Conservation (phyloP, 1,139 yeast species). For the Magnusiomyces starmeri region DNA sequence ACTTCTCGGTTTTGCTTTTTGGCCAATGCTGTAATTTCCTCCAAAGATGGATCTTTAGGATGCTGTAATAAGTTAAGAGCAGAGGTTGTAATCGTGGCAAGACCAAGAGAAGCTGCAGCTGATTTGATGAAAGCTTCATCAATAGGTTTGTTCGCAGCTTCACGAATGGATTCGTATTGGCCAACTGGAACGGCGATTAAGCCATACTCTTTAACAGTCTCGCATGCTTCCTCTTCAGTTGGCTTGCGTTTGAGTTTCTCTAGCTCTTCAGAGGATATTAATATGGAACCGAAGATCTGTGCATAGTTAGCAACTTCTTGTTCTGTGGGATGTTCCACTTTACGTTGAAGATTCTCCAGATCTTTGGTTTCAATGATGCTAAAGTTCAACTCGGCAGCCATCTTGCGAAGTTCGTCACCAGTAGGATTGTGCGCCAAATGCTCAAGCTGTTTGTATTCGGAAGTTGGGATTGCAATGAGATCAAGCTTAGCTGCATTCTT, state of each 20-base stretch:
- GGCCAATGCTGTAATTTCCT: conserved; percentile 32
- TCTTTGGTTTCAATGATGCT: conserved; percentile 9
- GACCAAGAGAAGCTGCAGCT: conserved; percentile 35
- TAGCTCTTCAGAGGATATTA: conserved; percentile 7
- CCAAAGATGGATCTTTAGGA: conserved; percentile 19
- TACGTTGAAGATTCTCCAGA: conserved; percentile 17
- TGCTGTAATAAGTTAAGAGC: conserved; percentile 24
- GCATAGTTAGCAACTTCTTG: conserved; percentile 36
- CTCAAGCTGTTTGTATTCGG: conserved; percentile 19
- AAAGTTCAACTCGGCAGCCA: conserved; percentile 10
- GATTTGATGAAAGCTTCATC: conserved; percentile 25
- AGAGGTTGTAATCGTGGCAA: conserved; percentile 32
- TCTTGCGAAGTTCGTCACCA: conserved; percentile 21
- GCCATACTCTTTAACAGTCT: conserved; percentile 12
- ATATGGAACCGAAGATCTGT: conserved; percentile 31
- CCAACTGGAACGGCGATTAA: conserved; percentile 14
- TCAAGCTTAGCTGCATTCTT: conserved; percentile 23
- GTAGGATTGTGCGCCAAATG: conserved; percentile 26
- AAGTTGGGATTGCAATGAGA: conserved; percentile 22
- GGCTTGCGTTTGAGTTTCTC: conserved; percentile 21
- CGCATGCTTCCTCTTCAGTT: conserved; percentile 13
- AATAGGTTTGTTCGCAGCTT: conserved; percentile 27
- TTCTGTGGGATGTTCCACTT: conserved; percentile 22
- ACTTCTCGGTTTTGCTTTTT: conserved; percentile 19
- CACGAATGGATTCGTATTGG: conserved; percentile 28